A percentile compares a stretch with the other conserved stretches of the same genome.
phyloP scores from a whole-genome alignment of 2,329 filamentous ascomycete species.

The Colletotrichum caudatum region DNA sequence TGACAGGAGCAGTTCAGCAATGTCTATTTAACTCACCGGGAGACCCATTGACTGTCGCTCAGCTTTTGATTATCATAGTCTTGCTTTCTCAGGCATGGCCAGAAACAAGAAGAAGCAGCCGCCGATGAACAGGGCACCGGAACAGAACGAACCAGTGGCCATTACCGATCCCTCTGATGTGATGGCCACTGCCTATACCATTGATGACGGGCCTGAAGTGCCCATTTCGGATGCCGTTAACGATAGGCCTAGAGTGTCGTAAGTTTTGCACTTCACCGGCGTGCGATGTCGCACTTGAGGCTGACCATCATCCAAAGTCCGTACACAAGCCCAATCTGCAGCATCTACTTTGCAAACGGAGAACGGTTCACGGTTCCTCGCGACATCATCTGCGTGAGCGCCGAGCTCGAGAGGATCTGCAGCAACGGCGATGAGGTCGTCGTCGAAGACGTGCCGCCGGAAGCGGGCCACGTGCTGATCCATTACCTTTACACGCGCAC shows the following conservation, averaged over 20 bases:
- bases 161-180: not conserved
- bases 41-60: not conserved
- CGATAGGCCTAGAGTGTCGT: not conserved
- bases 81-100: not conserved
- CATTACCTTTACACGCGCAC: slow-evolving; percentile 16
- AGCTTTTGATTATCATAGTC: not conserved
- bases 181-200: too few relatives aligned
- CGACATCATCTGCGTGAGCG: slow-evolving; percentile 1
- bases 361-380: slow-evolving; percentile 1
- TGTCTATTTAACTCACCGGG: not conserved
- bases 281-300: not conserved
- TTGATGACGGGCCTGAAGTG: not conserved
- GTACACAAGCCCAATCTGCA: slow-evolving; percentile 8
- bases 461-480: slow-evolving; percentile 14
- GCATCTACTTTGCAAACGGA: slow-evolving; percentile 7
- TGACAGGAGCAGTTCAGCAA: not conserved
- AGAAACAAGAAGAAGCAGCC: not conserved
- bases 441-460: not conserved
- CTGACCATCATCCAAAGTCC: slow-evolving; percentile 8
- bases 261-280: not conserved
- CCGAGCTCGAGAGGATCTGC: not conserved
- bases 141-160: not conserved
- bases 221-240: too few relatives aligned
- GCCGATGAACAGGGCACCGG: too few relatives aligned
- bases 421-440: not conserved